phyloP scores from a whole-genome alignment of 495 filamentous ascomycete species.

The Tuber magnatum region DNA sequence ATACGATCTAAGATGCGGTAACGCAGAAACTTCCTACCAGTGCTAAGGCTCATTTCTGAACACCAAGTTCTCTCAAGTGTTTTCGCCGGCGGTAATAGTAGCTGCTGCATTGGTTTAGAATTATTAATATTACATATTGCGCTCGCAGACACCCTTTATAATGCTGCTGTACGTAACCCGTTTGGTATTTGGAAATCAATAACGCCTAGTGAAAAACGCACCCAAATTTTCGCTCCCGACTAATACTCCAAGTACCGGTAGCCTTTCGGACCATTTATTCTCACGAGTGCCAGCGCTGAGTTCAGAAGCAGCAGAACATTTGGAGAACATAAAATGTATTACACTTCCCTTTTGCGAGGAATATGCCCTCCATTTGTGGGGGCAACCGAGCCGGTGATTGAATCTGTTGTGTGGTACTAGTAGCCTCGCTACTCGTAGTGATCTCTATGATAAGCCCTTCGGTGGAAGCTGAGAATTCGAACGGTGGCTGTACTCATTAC shows the following conservation, averaged over 20 bases:
- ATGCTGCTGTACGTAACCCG: background rate
- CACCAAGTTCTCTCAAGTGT: background rate
- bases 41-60: background rate
- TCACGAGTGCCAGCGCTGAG: background rate
- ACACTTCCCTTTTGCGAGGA: background rate
- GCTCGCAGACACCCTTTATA: background rate
- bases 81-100: background rate
- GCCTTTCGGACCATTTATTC: background rate
- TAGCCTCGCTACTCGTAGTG: background rate
- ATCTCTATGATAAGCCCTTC: background rate
- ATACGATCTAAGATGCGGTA: background rate
- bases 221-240: background rate
- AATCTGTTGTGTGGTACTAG: background rate
- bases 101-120: background rate
- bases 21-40: background rate
- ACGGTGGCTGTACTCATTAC: constrained; percentile 10
- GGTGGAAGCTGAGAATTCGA: constrained; percentile 13
- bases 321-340: background rate
- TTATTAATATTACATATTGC: background rate
- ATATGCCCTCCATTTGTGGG: background rate
- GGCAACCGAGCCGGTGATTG: background rate
- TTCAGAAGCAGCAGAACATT: background rate
- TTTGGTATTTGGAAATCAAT: background rate
- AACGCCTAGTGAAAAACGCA: background rate
- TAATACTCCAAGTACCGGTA: background rate